A percentile compares a stretch with the other conserved stretches of the same genome.
phyloP scores from a whole-genome alignment of 371 early-diverging fungal genomes.

The Circinella umbellata region DNA sequence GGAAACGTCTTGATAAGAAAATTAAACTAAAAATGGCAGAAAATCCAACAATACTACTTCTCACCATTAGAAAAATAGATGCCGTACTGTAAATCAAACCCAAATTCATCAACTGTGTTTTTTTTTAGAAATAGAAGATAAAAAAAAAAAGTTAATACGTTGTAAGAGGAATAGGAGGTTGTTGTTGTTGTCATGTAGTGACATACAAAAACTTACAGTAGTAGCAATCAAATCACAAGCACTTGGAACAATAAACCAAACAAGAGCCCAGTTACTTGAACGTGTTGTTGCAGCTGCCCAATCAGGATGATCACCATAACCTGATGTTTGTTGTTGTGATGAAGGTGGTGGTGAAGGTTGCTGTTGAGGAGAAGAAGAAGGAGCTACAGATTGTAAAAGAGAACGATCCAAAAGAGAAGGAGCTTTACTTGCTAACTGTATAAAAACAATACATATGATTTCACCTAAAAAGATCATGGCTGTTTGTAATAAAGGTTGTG shows the following conservation, averaged over 20 bases:
- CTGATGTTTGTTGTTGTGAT: conserved; percentile 10
- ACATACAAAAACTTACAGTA: conserved; percentile 37
- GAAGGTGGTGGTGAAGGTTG: too few relatives aligned
- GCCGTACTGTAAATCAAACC: conserved; percentile 53
- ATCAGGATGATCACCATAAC: conserved; percentile 24
- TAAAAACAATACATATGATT: conserved; percentile 45
- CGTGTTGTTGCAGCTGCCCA: conserved; percentile 28
- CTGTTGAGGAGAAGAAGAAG: conserved; percentile 38
- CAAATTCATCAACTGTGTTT: conserved; percentile 39
- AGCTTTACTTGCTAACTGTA: conserved; percentile 41
- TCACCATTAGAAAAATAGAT: conserved; percentile 52
- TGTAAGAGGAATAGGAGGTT: too few relatives aligned
- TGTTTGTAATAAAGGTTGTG: conserved; percentile 49
- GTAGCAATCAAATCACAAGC: conserved; percentile 50
- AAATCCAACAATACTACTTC: conserved; percentile 50
- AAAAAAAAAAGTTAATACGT: too few relatives aligned
- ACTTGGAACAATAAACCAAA: conserved; percentile 49
- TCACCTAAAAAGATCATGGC: conserved; percentile 55
- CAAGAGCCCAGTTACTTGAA: conserved; percentile 36
- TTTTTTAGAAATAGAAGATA: too few relatives aligned
- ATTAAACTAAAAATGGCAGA: conserved; percentile 48
- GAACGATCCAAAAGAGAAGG: conserved; percentile 38
- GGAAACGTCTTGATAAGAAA: conserved; percentile 46
- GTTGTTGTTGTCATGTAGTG: too few relatives aligned
- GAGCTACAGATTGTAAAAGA: conserved; percentile 39